Base-by-base conservation (phyloP, 2,329 filamentous ascomycete species). In the Escovopsis sp. region DNA sequence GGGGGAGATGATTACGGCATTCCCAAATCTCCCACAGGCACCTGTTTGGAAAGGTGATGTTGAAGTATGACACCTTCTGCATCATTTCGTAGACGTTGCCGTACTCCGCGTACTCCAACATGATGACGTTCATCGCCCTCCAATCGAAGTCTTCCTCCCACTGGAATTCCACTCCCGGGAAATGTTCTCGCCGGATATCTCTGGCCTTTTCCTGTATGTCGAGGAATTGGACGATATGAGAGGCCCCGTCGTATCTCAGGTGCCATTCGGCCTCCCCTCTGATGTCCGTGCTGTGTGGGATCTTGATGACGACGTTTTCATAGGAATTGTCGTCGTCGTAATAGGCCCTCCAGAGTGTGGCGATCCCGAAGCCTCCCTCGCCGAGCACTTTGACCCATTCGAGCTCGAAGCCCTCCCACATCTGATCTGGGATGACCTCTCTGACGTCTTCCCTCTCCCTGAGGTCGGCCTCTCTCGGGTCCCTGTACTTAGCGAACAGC, bases 11-110 rank as follows among this genome's bases (percentile, higher is more conserved):
- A 15, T 15, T 15, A 59, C 56, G 37, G 26, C 54, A 57, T 36
- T 57, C 55, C 53, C 55, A 55, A 19, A 59, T 49, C 23, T 54
- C 51, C 56, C 56, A 59, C 6, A 59, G 44, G 8, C 50, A 46
- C 35, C 43, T 50, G 23, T 48, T 42, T 2, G 53, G 38, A 38
- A 55, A 50, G 2, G 12, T 12, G 7, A 39, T 38, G 7, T 18
- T 10, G 26, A 34, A 40, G 12, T 19, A 12, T 5, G 49, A 46
- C 8, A 45, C 42, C 23, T 43, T 47, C 15, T 28, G 18, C 38
- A 59, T 33, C 18, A 57, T 40, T 1, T 38, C 38, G 11, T 32
- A 41, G 18, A 59, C 33, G 33, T 53, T 54, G 6, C 57, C 53
- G 11, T 47, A 45, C 9, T 51, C 44, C 26, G 50, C 46, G 42